Evolutionary conservation across 2,329 filamentous ascomycete species (phyloP).

Genomic region (Bipolaris zeicola): DNA sequence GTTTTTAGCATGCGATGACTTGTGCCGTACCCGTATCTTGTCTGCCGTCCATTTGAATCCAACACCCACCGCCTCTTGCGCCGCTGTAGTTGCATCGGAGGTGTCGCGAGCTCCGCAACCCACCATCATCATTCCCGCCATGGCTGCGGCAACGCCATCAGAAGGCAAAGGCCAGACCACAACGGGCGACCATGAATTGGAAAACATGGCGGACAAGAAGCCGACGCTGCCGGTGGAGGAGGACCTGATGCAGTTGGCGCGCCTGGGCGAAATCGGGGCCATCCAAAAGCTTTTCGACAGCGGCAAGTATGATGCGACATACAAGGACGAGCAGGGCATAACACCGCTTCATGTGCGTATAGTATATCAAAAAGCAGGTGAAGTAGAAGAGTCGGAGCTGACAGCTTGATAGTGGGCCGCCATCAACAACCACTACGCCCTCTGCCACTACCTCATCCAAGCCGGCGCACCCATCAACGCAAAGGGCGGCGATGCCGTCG

Average conservation of each 20-base stretch:
- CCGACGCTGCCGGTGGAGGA: conserved; percentile 62
- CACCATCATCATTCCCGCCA: conserved; percentile 24
- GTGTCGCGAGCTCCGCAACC: conserved; percentile 9
- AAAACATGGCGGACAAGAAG: conserved; percentile 44
- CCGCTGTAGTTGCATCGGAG: conserved; percentile 1
- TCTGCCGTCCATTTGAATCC: not conserved
- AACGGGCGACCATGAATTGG: conserved; percentile 43
- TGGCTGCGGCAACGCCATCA: conserved; percentile 30
- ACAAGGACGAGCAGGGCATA: conserved; percentile 89
- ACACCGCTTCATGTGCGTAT: conserved; percentile 84
- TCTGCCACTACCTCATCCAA: conserved; percentile 93
- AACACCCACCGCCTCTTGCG: not conserved
- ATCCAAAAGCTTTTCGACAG: conserved; percentile 91
- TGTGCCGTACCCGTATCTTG: not conserved
- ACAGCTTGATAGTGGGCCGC: conserved; percentile 78
- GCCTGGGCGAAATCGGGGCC: conserved; percentile 80
- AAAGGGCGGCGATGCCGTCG: conserved; percentile 92
- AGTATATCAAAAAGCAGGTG: too few species aligned
- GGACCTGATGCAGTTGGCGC: conserved; percentile 94
- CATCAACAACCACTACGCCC: conserved; percentile 97
- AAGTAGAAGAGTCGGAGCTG: conserved; percentile 1
- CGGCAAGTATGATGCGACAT: conserved; percentile 80
- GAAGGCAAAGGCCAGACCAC: conserved; percentile 32
- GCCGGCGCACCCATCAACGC: conserved; percentile 88
- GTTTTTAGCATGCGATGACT: conserved; percentile 20